Evolutionary conservation across 176 grass and related monocot species (phyloP).

Genomic region (Stipa capillata): DNA sequence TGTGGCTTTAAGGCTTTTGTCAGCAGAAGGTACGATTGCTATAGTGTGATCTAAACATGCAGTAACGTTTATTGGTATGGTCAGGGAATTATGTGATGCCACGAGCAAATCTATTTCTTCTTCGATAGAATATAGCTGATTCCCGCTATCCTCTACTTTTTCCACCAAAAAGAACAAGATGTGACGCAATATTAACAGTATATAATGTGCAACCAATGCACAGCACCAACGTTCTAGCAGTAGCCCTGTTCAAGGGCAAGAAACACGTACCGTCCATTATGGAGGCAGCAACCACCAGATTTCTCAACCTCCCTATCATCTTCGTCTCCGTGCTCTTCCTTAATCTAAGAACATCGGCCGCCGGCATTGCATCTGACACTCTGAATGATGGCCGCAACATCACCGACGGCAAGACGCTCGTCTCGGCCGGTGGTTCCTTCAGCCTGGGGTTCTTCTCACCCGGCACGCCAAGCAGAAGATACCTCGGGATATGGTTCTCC

Average conservation of each 20-base stretch:
- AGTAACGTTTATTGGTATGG: background rate
- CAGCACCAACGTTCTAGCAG: background rate
- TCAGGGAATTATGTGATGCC: background rate
- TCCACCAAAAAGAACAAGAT: no score
- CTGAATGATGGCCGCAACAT: slow-evolving; percentile 9
- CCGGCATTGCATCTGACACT: background rate
- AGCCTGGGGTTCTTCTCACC: slow-evolving; percentile 41
- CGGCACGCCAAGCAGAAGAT: background rate
- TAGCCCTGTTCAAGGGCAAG: background rate
- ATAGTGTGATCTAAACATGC: background rate
- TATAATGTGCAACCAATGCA: background rate
- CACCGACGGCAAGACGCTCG: slow-evolving; percentile 20
- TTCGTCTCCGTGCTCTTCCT: background rate
- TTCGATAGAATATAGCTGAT: no score
- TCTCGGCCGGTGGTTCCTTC: slow-evolving; percentile 29
- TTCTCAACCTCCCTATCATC: background rate
- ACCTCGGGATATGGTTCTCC: slow-evolving; percentile 41
- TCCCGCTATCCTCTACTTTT: no score
- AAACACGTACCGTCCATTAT: background rate
- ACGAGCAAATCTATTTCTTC: no score
- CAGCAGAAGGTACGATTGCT: no score
- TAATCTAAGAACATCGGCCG: background rate
- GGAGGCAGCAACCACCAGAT: background rate
- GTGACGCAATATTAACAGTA: no score
- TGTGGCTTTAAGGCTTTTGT: no score